Conservation (phyloP, 176 grass and related monocot genomes). For the Coix lacrymajobi region DNA sequence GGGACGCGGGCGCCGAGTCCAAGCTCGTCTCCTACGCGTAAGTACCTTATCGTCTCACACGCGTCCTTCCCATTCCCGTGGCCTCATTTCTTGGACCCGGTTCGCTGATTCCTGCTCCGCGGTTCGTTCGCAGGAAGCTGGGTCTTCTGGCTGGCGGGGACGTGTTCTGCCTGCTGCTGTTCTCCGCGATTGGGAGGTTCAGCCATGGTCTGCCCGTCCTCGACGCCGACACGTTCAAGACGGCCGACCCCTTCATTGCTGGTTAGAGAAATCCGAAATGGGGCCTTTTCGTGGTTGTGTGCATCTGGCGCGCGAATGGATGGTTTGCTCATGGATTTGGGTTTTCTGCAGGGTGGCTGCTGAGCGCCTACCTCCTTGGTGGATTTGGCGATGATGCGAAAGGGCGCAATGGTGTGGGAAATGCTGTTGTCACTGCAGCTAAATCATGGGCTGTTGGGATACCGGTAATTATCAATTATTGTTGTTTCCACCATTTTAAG, state of each 20-base stretch:
- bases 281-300: neutral
- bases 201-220: slow-evolving; percentile 77
- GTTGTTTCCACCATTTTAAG: neutral
- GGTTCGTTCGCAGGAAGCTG: slow-evolving; percentile 47
- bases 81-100: neutral
- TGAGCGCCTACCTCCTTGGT: slow-evolving; percentile 80
- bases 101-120: slow-evolving; percentile 4
- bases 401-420: slow-evolving; percentile 64
- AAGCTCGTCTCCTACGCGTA: slow-evolving; percentile 91
- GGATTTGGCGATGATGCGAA: slow-evolving; percentile 82
- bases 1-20: slow-evolving; percentile 15
- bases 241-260: slow-evolving; percentile 83
- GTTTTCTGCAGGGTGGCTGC: slow-evolving; percentile 69
- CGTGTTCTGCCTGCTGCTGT: slow-evolving; percentile 73
- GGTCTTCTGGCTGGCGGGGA: slow-evolving; percentile 75
- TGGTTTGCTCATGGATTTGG: neutral
- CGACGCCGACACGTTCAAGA: slow-evolving; percentile 69
- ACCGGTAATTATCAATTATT: slow-evolving; percentile 48
- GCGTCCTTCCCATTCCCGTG: neutral
- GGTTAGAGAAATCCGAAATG: slow-evolving; percentile 33
- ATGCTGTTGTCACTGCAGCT: slow-evolving; percentile 45
- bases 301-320: neutral
- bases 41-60: neutral
- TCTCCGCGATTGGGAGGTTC: slow-evolving; percentile 83
- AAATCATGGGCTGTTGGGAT: slow-evolving; percentile 85